Conservation (phyloP, 257 asterid species). For the Buddleja alternifolia region DNA sequence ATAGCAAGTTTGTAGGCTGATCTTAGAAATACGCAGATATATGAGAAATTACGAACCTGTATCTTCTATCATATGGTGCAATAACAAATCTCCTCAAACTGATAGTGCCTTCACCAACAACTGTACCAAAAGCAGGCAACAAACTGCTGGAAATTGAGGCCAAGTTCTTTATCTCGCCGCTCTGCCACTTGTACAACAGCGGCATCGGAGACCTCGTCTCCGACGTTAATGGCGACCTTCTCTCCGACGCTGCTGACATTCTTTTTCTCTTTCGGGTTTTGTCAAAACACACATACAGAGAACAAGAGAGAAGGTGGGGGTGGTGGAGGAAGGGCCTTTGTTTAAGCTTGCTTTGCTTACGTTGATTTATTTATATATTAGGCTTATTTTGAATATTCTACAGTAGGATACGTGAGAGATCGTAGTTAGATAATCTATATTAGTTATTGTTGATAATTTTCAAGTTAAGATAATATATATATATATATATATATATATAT, state of each 20-base stretch:
- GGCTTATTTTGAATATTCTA: neutral
- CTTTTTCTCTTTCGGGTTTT: neutral
- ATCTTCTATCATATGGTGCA: slow-evolving; percentile 85
- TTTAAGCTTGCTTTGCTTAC: neutral
- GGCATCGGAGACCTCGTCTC: slow-evolving; percentile 63
- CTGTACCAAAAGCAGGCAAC: slow-evolving; percentile 87
- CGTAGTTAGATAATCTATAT: neutral
- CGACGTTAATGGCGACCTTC: slow-evolving; percentile 43
- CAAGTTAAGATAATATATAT: slow-evolving; percentile 25
- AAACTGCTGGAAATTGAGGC: slow-evolving; percentile 91
- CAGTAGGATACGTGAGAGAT: neutral
- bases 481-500: neutral
- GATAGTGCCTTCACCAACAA: slow-evolving; percentile 59
- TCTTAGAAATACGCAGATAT: too few relatives aligned
- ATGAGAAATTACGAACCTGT: slow-evolving; percentile 64
- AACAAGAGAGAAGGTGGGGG: neutral
- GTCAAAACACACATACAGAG: slow-evolving; percentile 12
- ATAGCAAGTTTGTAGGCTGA: too few relatives aligned
- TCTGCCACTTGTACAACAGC: slow-evolving; percentile 53
- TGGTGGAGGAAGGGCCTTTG: slow-evolving; percentile 3
- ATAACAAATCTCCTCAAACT: slow-evolving; percentile 51
- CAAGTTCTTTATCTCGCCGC: slow-evolving; percentile 56
- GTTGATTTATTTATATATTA: neutral
- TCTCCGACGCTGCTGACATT: slow-evolving; percentile 39
- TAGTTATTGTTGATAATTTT: neutral